Evolutionary conservation across 2,329 filamentous ascomycete species (phyloP).

Genomic region (Aspergillus ustus): DNA sequence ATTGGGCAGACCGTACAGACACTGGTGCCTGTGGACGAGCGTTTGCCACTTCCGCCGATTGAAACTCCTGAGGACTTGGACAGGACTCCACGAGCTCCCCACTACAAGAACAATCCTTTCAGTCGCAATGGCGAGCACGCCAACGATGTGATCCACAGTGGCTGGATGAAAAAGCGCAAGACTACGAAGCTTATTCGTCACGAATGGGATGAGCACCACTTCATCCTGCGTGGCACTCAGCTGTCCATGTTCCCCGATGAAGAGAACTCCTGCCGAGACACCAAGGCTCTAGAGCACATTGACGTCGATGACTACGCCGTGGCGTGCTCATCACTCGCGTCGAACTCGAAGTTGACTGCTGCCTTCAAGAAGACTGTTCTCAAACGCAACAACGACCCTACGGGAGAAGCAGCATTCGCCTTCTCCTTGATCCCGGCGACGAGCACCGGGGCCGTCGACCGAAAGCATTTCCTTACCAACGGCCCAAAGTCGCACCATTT

Average conservation of each 20-base stretch:
- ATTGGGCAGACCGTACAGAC: slow-evolving; percentile 19
- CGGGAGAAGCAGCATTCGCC: slow-evolving; percentile 41
- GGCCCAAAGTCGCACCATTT: slow-evolving; percentile 91
- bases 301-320: slow-evolving; percentile 58
- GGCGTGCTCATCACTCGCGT: slow-evolving; percentile 72
- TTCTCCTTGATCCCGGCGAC: slow-evolving; percentile 49
- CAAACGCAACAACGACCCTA: slow-evolving; percentile 38
- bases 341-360: slow-evolving; percentile 79
- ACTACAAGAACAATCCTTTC: slow-evolving; percentile 26
- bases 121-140: slow-evolving; percentile 28
- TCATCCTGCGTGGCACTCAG: slow-evolving; percentile 76
- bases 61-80: slow-evolving; percentile 36
- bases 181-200: slow-evolving; percentile 81
- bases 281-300: slow-evolving; percentile 74
- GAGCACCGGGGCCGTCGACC: slow-evolving; percentile 41
- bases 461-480: slow-evolving; percentile 39
- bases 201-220: slow-evolving; percentile 91
- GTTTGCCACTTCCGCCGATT: slow-evolving; percentile 31
- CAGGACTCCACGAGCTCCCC: slow-evolving; percentile 25
- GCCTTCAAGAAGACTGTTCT: slow-evolving; percentile 71
- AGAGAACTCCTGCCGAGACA: slow-evolving; percentile 24
- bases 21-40: slow-evolving; percentile 37
- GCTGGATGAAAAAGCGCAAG: slow-evolving; percentile 60
- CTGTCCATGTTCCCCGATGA: slow-evolving; percentile 28
- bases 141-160: slow-evolving; percentile 57